These are phyloP conservation scores for Pedinophyceae sp. DNA, from an alignment of 139 green algal genomes.

Conservation along the genomic window DNA sequence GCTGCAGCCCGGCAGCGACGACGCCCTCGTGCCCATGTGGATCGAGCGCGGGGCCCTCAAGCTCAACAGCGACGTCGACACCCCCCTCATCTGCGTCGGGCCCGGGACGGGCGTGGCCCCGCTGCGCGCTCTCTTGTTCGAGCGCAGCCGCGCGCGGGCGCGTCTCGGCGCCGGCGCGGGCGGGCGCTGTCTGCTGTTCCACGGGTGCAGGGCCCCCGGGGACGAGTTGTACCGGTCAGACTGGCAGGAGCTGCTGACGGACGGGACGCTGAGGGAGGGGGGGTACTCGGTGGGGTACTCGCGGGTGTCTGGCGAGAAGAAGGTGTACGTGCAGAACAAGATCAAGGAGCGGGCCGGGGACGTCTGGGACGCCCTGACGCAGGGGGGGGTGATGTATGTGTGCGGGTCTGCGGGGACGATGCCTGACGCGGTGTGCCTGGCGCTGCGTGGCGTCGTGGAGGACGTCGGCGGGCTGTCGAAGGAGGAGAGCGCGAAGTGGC, in stretches of 20 bases:
- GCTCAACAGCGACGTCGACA: conserved; percentile 15
- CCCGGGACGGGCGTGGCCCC: conserved; percentile 72
- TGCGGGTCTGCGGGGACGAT: conserved; percentile 59
- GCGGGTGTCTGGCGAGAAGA: conserved; percentile 50
- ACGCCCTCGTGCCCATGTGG: conserved; percentile 47
- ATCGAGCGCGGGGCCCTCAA: conserved; percentile 44
- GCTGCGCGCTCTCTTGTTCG: conserved; percentile 61
- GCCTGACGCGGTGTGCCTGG: conserved; percentile 42
- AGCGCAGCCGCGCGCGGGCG: conserved; percentile 16
- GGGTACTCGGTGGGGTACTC: conserved; percentile 39
- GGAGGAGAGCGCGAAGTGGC: conserved; percentile 27
- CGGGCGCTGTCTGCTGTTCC: conserved; percentile 51
- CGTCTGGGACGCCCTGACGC: conserved; percentile 27
- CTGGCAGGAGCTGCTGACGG: conserved; percentile 30
- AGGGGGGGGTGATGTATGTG: conserved; percentile 50
- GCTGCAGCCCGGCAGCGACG: conserved; percentile 14
- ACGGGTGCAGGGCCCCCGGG: conserved; percentile 48
- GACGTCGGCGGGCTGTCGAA: conserved; percentile 26
- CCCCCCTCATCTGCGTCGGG: conserved; percentile 57
- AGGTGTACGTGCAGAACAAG: conserved; percentile 70
- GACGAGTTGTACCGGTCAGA: conserved; percentile 74
- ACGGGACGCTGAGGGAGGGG: conserved; percentile 22
- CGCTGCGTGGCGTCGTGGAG: conserved; percentile 42
- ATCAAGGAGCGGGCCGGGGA: conserved; percentile 31
- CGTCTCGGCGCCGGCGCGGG: conserved; percentile 2